These are phyloP conservation scores for Trametes cinnabarina DNA, from an alignment of 768 basidiomycete species.

Conservation along the genomic window DNA sequence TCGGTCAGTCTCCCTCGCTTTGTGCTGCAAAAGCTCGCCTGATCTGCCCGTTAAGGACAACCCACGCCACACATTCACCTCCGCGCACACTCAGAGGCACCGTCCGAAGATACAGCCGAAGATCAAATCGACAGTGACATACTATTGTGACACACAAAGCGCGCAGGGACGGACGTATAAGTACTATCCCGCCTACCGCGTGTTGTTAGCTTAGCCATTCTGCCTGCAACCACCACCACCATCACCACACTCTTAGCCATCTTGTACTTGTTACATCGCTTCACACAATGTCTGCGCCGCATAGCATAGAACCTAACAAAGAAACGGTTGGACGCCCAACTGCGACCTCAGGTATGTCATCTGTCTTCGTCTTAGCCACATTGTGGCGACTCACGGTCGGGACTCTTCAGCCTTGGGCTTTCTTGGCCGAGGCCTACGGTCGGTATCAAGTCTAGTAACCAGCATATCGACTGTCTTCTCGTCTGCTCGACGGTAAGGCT, in stretches of 20 bases:
- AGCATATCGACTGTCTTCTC: slow-evolving; percentile 1
- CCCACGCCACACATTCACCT: background rate
- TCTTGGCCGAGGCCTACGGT: slow-evolving; percentile 11
- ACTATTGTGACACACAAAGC: slow-evolving; percentile 9
- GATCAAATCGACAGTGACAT: slow-evolving; percentile 2
- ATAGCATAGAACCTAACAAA: background rate
- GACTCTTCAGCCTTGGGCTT: slow-evolving; percentile 4
- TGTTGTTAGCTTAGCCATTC: background rate
- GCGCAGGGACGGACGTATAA: background rate
- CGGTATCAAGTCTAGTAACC: slow-evolving; percentile 3
- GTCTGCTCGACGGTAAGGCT: background rate
- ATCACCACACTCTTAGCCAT: background rate
- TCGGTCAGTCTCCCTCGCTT: background rate
- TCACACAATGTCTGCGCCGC: background rate
- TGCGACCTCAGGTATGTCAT: slow-evolving; percentile 7
- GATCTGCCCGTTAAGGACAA: background rate
- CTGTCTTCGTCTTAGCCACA: background rate
- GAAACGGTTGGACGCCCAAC: background rate
- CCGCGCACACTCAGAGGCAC: background rate
- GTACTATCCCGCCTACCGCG: background rate
- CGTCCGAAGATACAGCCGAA: background rate
- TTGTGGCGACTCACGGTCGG: background rate
- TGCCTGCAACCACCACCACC: background rate
- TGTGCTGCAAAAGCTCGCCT: background rate
- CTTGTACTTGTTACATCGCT: background rate